phyloP scores from a whole-genome alignment of 805 yeast species.

The Torulaspora delbrueckii region DNA sequence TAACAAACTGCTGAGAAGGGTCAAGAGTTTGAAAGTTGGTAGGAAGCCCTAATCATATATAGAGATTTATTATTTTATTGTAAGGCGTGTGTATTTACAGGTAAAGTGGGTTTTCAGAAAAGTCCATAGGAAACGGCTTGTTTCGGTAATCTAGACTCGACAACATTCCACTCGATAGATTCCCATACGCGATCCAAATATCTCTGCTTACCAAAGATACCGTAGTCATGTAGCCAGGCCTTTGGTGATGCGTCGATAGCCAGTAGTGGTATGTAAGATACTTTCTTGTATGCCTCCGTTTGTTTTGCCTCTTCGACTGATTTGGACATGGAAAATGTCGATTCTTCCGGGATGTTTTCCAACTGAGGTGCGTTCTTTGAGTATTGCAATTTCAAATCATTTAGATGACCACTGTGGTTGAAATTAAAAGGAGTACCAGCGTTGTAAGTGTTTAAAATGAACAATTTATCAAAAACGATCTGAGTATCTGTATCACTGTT shows the following conservation, averaged over 20 bases:
- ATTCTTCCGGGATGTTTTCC: slow-evolving; percentile 11
- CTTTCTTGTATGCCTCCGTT: slow-evolving; percentile 21
- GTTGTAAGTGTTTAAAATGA: slow-evolving; percentile 78
- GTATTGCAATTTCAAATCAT: slow-evolving; percentile 25
- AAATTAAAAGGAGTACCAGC: slow-evolving; percentile 76
- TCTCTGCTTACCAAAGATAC: slow-evolving; percentile 64
- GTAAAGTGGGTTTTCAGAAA: slow-evolving; percentile 3
- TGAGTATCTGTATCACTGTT: slow-evolving; percentile 12
- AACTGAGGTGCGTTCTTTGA: slow-evolving; percentile 18
- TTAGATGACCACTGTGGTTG: slow-evolving; percentile 45
- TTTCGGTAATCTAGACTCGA: slow-evolving; percentile 44
- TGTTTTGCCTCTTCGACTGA: slow-evolving; percentile 40
- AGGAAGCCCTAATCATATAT: slow-evolving; percentile 27
- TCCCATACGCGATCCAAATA: slow-evolving; percentile 66
- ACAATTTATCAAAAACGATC: slow-evolving; percentile 45
- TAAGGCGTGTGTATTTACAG: slow-evolving; percentile 8
- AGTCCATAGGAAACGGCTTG: slow-evolving; percentile 12
- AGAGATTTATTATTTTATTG: slow-evolving; percentile 2
- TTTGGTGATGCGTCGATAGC: slow-evolving; percentile 71
- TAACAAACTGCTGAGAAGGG: slow-evolving; percentile 71
- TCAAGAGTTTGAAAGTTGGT: slow-evolving; percentile 81
- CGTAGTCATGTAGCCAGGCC: slow-evolving; percentile 67
- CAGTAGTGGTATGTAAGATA: slow-evolving; percentile 50
- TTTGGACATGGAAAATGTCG: slow-evolving; percentile 14
- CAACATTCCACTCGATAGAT: slow-evolving; percentile 66